A percentile compares a stretch with the other conserved stretches of the same genome.
These are phyloP conservation scores for Fusarium buharicum DNA, from an alignment of 2,329 filamentous ascomycete genomes.

Conservation along the genomic window DNA sequence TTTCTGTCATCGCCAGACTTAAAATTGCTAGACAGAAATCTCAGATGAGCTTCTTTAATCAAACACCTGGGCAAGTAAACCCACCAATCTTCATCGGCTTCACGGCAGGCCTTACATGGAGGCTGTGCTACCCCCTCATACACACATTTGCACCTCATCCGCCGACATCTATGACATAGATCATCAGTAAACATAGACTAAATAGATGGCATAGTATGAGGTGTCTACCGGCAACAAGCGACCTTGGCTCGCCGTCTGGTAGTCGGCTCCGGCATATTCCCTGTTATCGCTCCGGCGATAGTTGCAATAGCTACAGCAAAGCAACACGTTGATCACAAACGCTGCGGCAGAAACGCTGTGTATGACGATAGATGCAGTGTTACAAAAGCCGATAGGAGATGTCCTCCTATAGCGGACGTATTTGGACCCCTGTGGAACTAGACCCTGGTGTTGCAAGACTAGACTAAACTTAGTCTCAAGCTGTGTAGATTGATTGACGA, in stretches of 20 bases:
- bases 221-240: slow-evolving; percentile 62
- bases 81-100: slow-evolving; percentile 66
- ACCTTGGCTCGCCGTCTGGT: slow-evolving; percentile 63
- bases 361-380: neutral
- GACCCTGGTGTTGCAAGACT: slow-evolving; percentile 15
- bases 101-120: slow-evolving; percentile 63
- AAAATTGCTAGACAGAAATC: slow-evolving; percentile 55
- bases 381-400: neutral
- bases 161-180: slow-evolving; percentile 58
- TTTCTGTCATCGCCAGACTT: slow-evolving; percentile 64
- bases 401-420: neutral
- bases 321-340: neutral
- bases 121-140: slow-evolving; percentile 59
- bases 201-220: neutral
- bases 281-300: neutral
- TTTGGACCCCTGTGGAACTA: slow-evolving; percentile 20
- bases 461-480: slow-evolving; percentile 21
- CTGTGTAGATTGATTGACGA: slow-evolving; percentile 14
- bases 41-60: slow-evolving; percentile 6
- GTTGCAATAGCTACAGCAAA: neutral
- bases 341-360: slow-evolving; percentile 1
- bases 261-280: slow-evolving; percentile 21
- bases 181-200: slow-evolving; percentile 7
- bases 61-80: slow-evolving; percentile 20
- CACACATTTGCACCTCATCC: slow-evolving; percentile 66